These are phyloP conservation scores for Naganishia onofrii DNA, from an alignment of 768 basidiomycete genomes.

Conservation along the genomic window DNA sequence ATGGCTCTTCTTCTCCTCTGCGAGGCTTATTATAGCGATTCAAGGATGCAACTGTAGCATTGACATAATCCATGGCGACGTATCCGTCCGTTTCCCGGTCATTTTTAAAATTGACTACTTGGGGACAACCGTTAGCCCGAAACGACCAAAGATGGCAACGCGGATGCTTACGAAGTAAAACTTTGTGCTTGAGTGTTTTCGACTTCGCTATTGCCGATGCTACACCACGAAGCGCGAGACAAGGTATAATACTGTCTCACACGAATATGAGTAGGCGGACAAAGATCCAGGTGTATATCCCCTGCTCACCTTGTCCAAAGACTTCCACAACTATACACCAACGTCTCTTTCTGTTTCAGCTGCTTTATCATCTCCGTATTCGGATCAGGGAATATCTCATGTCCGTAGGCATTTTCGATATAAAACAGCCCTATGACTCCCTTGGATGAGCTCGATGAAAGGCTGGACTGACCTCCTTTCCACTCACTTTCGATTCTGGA, in stretches of 20 bases:
- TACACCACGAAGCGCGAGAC: slow-evolving; percentile 78
- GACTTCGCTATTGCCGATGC: slow-evolving; percentile 75
- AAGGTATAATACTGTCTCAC: slow-evolving; percentile 75
- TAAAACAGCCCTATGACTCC: slow-evolving; percentile 70
- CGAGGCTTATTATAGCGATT: slow-evolving; percentile 54
- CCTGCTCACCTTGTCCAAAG: slow-evolving; percentile 78
- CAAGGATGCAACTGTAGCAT: slow-evolving; percentile 68
- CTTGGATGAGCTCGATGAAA: background rate
- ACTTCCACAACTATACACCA: slow-evolving; percentile 91
- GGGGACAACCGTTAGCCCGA: background rate
- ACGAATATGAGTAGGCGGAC: background rate
- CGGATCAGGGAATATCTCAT: slow-evolving; percentile 82
- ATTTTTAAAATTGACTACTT: slow-evolving; percentile 78
- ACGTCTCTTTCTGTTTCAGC: slow-evolving; percentile 62
- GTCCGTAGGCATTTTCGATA: slow-evolving; percentile 68
- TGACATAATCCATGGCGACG: slow-evolving; percentile 79
- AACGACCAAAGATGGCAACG: background rate
- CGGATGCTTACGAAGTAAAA: slow-evolving; percentile 70
- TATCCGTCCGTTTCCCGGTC: slow-evolving; percentile 88
- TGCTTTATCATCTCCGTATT: slow-evolving; percentile 74
- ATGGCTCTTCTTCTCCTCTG: slow-evolving; percentile 53
- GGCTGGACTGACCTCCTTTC: background rate
- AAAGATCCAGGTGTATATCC: background rate
- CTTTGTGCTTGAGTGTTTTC: slow-evolving; percentile 67
- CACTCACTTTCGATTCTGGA: slow-evolving; percentile 40